Percentiles rank a stretch among this genome's conserved stretches.
Evolutionary conservation across 1,139 yeast genomes (phyloP).

Genomic region (Candida mesenterica): DNA sequence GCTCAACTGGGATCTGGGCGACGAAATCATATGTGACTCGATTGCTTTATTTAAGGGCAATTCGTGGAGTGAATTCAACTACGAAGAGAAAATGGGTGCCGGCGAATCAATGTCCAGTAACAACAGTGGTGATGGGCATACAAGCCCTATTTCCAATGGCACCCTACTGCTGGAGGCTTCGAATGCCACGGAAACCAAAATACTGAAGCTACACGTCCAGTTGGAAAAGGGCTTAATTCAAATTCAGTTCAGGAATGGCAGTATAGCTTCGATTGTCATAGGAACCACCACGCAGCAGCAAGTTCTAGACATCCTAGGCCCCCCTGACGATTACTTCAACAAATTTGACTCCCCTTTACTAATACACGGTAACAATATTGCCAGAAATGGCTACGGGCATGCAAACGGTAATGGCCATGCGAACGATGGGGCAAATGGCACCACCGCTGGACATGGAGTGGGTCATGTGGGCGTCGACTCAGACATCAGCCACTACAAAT

Average conservation of each 20-base stretch:
- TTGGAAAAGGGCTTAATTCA: constrained; percentile 6
- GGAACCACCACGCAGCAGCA: constrained; percentile 53
- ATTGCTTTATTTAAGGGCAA: constrained; percentile 37
- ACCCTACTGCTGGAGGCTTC: neutral
- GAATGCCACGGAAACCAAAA: neutral
- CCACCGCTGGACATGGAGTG: constrained; percentile 5
- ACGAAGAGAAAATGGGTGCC: constrained; percentile 7
- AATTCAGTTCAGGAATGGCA: constrained; percentile 6
- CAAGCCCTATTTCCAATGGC: neutral
- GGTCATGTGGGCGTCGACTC: constrained; percentile 1
- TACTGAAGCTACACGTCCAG: constrained; percentile 5
- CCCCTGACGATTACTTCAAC: constrained; percentile 54
- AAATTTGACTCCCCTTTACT: constrained; percentile 46
- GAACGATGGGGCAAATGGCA: neutral
- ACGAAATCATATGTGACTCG: constrained; percentile 36
- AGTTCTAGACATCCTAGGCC: constrained; percentile 47
- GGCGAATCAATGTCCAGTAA: neutral
- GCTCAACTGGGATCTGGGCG: constrained; percentile 29
- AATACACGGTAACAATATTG: constrained; percentile 35
- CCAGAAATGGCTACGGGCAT: constrained; percentile 1
- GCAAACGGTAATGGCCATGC: neutral
- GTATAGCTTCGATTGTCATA: constrained; percentile 15
- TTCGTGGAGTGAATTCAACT: constrained; percentile 25
- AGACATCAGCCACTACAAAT: constrained; percentile 28
- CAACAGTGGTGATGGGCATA: neutral